phyloP scores from a whole-genome alignment of 2,329 filamentous ascomycete genomes.

The Sarocladiaceae sp. region DNA sequence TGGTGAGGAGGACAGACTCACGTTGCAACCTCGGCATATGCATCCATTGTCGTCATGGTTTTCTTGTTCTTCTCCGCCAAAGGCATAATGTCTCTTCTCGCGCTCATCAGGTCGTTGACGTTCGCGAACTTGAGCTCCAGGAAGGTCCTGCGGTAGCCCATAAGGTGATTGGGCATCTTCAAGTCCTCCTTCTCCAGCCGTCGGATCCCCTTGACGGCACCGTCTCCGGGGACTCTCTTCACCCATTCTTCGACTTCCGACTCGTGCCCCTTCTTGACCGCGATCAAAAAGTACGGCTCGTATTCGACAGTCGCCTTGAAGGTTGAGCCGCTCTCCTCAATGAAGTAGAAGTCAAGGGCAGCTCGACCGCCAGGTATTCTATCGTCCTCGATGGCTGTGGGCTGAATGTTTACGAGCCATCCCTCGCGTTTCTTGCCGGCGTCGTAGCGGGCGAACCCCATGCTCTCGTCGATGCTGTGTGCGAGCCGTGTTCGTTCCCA shows the following conservation, averaged over 20 bases:
- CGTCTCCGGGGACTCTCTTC: constrained; percentile 71
- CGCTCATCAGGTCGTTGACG: constrained; percentile 79
- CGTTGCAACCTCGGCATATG: constrained; percentile 94
- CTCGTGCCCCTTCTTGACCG: constrained; percentile 82
- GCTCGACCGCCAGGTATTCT: constrained; percentile 79
- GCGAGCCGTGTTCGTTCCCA: constrained; percentile 80
- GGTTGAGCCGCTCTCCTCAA: constrained; percentile 79
- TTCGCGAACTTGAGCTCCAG: constrained; percentile 85
- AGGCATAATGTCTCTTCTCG: constrained; percentile 78
- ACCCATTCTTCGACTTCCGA: constrained; percentile 96
- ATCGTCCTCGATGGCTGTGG: constrained; percentile 82
- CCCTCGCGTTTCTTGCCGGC: constrained; percentile 76
- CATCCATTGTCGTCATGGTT: constrained; percentile 94
- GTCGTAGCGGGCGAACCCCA: constrained; percentile 92
- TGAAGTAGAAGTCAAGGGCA: constrained; percentile 95
- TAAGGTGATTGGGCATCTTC: constrained; percentile 88
- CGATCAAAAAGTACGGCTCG: constrained; percentile 93
- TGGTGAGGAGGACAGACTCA: constrained; percentile 39
- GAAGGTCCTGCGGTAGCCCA: constrained; percentile 86
- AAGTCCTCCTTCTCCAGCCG: constrained; percentile 90
- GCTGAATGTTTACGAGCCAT: constrained; percentile 94
- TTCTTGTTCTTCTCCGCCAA: constrained; percentile 96
- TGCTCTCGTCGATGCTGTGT: constrained; percentile 86
- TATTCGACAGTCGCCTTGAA: constrained; percentile 98
- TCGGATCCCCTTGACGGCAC: constrained; percentile 73